These are phyloP conservation scores for Fusarium scirpi DNA, from an alignment of 2,329 filamentous ascomycete species.

Conservation along the genomic window DNA sequence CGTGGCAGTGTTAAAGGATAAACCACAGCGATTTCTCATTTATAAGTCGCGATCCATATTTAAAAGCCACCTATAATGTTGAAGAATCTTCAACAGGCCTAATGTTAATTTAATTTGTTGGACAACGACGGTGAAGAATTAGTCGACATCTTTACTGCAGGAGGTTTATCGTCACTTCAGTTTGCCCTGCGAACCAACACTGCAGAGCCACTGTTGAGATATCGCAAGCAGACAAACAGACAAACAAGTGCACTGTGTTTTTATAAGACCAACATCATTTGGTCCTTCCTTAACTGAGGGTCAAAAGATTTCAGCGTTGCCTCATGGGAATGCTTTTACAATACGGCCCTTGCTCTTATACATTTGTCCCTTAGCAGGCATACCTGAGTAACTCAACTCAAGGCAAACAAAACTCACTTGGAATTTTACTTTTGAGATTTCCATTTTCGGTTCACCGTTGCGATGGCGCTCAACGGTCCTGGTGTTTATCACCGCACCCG, in stretches of 20 bases:
- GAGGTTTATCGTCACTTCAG: neutral
- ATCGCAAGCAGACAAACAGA: neutral
- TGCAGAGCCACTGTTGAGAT: neutral
- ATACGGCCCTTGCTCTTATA: neutral
- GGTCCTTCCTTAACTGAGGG: neutral
- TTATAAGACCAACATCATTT: neutral
- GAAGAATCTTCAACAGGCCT: neutral
- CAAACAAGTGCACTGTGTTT: conserved; percentile 4
- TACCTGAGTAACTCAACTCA: neutral
- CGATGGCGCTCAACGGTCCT: conserved; percentile 47
- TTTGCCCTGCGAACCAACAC: neutral
- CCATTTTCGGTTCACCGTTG: neutral
- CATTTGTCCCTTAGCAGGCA: neutral
- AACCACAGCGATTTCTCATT: conserved; percentile 2
- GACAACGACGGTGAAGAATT: neutral
- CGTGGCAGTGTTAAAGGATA: neutral
- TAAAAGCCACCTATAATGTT: neutral
- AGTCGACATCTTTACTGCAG: neutral
- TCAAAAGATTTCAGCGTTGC: neutral
- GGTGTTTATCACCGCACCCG: conserved; percentile 47
- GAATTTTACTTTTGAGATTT: neutral
- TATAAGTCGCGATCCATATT: conserved; percentile 2
- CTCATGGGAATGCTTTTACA: neutral
- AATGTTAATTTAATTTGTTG: neutral
- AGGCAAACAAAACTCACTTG: neutral